These are phyloP conservation scores for Phyllosticta citriasiana DNA, from an alignment of 2,329 filamentous ascomycete genomes.

Conservation along the genomic window DNA sequence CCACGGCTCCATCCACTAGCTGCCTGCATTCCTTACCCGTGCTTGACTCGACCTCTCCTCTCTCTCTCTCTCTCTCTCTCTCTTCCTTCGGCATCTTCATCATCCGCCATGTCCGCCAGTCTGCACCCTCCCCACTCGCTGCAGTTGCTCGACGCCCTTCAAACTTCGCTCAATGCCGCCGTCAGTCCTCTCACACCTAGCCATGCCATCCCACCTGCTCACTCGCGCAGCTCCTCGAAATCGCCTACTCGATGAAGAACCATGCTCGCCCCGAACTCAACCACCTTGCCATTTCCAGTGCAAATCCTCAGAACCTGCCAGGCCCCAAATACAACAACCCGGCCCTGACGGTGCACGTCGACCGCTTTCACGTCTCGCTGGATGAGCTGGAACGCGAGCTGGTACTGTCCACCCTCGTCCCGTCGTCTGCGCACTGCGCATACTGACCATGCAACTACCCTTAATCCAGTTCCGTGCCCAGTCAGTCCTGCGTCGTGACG, in stretches of 20 bases:
- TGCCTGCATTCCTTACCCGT: background rate
- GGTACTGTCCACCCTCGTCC: conserved; percentile 17
- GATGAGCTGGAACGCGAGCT: conserved; percentile 41
- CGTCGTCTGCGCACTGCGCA: background rate
- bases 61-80: background rate
- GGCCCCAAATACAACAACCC: conserved; percentile 31
- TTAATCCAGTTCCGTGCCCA: conserved; percentile 19
- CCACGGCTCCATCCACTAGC: background rate
- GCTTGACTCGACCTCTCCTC: background rate
- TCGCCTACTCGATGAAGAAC: conserved; percentile 8
- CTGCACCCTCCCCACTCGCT: background rate
- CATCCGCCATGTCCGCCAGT: background rate
- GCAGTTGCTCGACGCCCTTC: conserved; percentile 33
- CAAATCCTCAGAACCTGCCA: conserved; percentile 35
- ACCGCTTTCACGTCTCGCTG: conserved; percentile 41
- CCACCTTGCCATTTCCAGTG: conserved; percentile 27
- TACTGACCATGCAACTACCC: background rate
- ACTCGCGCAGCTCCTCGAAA: conserved; percentile 1
- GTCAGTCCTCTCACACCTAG: conserved; percentile 22
- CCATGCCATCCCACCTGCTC: background rate
- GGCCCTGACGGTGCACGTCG: conserved; percentile 31
- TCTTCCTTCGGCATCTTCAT: background rate
- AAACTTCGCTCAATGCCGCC: conserved; percentile 38
- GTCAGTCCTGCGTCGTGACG: conserved; percentile 25
- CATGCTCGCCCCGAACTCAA: conserved; percentile 9